Evolutionary conservation across 2,329 filamentous ascomycete species (phyloP).

Genomic region (Pseudonectria foliicola): DNA sequence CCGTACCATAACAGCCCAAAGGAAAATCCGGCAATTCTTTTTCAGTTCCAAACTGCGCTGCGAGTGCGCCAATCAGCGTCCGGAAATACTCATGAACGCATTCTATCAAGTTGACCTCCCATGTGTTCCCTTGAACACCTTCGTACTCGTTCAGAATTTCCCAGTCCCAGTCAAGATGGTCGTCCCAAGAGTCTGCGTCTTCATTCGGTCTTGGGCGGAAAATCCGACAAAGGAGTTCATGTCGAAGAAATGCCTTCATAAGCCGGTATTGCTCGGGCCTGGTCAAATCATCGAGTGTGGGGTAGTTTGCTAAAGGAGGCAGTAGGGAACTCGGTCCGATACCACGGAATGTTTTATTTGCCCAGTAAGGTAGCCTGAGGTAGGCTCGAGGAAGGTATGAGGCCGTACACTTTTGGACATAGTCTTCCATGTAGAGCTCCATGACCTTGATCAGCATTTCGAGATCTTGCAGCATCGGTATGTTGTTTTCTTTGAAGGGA

Average conservation of each 20-base stretch:
- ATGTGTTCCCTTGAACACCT: too few species aligned
- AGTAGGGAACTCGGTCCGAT: too few species aligned
- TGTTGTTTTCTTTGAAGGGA: not conserved
- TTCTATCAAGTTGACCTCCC: conserved; percentile 2
- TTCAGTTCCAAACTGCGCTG: not conserved
- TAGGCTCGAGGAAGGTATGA: conserved; percentile 1
- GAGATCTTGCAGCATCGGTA: not conserved
- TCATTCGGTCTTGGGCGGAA: not conserved
- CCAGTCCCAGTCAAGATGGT: not conserved
- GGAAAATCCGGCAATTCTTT: too few species aligned
- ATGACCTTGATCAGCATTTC: not conserved
- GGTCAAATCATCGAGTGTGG: not conserved
- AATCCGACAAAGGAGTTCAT: conserved; percentile 2
- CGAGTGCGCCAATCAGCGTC: conserved; percentile 3
- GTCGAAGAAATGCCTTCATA: conserved; percentile 1
- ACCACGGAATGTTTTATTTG: not conserved
- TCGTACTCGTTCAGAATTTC: too few species aligned
- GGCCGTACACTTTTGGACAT: conserved; percentile 5
- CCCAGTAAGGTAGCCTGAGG: conserved; percentile 1
- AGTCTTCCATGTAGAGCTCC: conserved; percentile 4
- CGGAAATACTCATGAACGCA: conserved; percentile 8
- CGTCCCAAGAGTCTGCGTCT: not conserved
- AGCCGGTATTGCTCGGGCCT: not conserved
- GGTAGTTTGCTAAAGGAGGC: not conserved
- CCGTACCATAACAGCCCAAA: too few species aligned